Evolutionary conservation across 331 rosid genomes (phyloP).

Genomic region (Malus hybrid): DNA sequence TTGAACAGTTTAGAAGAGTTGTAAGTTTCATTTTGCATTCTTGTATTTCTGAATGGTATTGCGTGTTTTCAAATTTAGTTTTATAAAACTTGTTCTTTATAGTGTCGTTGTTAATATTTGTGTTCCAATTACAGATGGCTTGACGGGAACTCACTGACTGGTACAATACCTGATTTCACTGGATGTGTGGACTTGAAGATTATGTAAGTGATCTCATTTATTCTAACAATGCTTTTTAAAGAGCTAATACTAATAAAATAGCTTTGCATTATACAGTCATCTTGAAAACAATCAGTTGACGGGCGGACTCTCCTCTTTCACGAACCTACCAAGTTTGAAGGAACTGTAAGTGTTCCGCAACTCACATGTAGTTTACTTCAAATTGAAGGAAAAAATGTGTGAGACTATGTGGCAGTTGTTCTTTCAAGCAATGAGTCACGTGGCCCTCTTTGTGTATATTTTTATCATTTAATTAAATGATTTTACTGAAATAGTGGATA

Average conservation of each 20-base stretch:
- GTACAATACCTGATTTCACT: constrained; percentile 76
- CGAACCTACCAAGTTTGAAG: constrained; percentile 66
- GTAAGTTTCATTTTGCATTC: constrained; percentile 45
- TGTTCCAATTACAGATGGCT: constrained; percentile 66
- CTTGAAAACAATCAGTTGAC: constrained; percentile 84
- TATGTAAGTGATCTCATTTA: constrained; percentile 44
- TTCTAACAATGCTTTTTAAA: not conserved
- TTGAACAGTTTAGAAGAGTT: constrained; percentile 72
- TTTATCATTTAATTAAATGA: not conserved
- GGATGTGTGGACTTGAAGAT: constrained; percentile 69
- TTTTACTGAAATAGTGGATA: not conserved
- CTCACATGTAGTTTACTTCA: not conserved
- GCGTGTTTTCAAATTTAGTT: constrained; percentile 17
- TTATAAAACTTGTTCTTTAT: constrained; percentile 8
- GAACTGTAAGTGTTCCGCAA: constrained; percentile 59
- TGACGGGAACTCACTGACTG: constrained; percentile 74
- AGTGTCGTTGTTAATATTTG: constrained; percentile 12
- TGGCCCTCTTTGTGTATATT: not conserved
- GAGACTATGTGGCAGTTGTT: not conserved
- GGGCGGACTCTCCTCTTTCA: constrained; percentile 54
- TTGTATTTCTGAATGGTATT: constrained; percentile 6
- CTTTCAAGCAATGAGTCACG: not conserved
- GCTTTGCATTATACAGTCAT: constrained; percentile 56
- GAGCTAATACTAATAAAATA: constrained; percentile 24
- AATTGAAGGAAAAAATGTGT: not conserved